A percentile compares a stretch with the other conserved stretches of the same genome.
Evolutionary conservation across 2,329 filamentous ascomycete species (phyloP).

Genomic region (Triangularia verruculosa): DNA sequence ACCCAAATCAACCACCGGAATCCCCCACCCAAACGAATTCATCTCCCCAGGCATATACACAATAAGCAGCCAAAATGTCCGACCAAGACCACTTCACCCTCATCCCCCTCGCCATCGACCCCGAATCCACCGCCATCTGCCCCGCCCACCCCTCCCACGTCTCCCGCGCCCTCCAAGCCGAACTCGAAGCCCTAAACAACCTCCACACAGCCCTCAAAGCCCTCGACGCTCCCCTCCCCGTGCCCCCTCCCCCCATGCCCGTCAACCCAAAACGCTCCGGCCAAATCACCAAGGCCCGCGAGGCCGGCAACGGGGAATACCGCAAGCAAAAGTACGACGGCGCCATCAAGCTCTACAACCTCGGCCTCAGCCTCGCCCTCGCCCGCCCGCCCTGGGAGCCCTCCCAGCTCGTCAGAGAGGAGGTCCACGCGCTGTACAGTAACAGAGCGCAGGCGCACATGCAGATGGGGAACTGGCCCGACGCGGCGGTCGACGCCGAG

Average conservation of each 20-base stretch:
- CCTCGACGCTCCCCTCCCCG: slow-evolving; percentile 58
- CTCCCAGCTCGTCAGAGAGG: slow-evolving; percentile 76
- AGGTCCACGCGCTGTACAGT: slow-evolving; percentile 73
- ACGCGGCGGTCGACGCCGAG: slow-evolving; percentile 84
- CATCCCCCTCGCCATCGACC: slow-evolving; percentile 77
- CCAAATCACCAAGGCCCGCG: slow-evolving; percentile 85
- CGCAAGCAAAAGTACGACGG: slow-evolving; percentile 73
- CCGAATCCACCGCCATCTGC: slow-evolving; percentile 72
- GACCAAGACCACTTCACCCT: slow-evolving; percentile 73
- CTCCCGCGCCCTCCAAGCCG: slow-evolving; percentile 53
- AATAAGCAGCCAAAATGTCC: slow-evolving; percentile 22
- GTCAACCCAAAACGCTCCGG: slow-evolving; percentile 90
- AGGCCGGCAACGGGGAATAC: slow-evolving; percentile 78
- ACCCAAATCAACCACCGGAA: neutral
- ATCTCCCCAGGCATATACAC: no score
- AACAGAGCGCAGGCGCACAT: slow-evolving; percentile 92
- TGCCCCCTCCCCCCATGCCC: slow-evolving; percentile 83
- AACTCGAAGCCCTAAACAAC: slow-evolving; percentile 71
- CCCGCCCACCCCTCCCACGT: slow-evolving; percentile 27
- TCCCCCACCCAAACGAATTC: neutral
- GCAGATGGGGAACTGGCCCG: slow-evolving; percentile 75
- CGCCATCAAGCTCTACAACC: slow-evolving; percentile 75
- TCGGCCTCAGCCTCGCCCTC: slow-evolving; percentile 88
- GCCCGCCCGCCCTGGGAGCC: slow-evolving; percentile 86
- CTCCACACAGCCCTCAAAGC: slow-evolving; percentile 72